Evolutionary conservation across 2,329 filamentous ascomycete species (phyloP).

Genomic region (Stachybotrys echinatus): DNA sequence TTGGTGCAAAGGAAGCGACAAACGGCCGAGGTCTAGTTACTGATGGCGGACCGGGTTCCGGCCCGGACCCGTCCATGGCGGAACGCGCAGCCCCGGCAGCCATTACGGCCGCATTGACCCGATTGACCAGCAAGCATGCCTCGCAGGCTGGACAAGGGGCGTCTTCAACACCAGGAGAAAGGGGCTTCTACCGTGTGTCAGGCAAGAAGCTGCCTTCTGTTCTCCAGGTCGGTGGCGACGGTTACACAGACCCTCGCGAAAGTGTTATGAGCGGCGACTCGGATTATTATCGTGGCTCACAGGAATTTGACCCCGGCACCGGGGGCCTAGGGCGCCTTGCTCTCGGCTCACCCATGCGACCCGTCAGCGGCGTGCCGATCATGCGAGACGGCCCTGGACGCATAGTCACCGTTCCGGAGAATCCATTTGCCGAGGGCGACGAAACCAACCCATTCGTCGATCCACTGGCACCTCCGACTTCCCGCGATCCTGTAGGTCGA

Average conservation of each 20-base stretch:
- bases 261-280: constrained; percentile 44
- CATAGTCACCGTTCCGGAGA: constrained; percentile 48
- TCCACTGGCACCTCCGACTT: constrained; percentile 18
- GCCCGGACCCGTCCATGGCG: constrained; percentile 31
- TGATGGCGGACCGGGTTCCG: constrained; percentile 13
- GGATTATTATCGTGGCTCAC: constrained; percentile 49
- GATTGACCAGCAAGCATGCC: constrained; percentile 35
- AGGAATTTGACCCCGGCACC: constrained; percentile 33
- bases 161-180: constrained; percentile 33
- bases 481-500: constrained; percentile 31
- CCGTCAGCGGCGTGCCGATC: constrained; percentile 54
- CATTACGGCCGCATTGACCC: constrained; percentile 44
- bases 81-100: constrained; percentile 35
- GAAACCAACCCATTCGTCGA: constrained; percentile 20
- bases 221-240: constrained; percentile 56
- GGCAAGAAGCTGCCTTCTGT: constrained; percentile 61
- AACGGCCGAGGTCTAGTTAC: constrained; percentile 24
- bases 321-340: constrained; percentile 37
- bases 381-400: constrained; percentile 62
- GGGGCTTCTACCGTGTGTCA: constrained; percentile 60
- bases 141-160: constrained; percentile 10
- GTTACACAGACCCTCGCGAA: constrained; percentile 47
- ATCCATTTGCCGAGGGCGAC: constrained; percentile 30
- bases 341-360: constrained; percentile 53
- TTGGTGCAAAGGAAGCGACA: constrained; percentile 19